A percentile compares a stretch with the other conserved stretches of the same genome.
phyloP scores from a whole-genome alignment of 2,329 filamentous ascomycete genomes.

The Microsporum ferrugineum region DNA sequence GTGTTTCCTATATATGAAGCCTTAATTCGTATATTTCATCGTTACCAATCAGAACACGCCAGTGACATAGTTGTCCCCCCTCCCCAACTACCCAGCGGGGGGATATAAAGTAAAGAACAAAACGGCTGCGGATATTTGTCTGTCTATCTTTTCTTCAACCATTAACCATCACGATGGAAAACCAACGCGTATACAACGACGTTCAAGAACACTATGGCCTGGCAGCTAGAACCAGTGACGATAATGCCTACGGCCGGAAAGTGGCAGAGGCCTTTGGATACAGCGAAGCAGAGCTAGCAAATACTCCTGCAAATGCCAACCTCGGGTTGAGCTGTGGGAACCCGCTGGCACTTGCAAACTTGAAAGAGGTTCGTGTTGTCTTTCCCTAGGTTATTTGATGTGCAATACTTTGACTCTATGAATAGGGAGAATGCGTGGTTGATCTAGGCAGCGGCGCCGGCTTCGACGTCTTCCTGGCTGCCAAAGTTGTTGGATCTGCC shows the following conservation, averaged over 20 bases:
- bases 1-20: not conserved
- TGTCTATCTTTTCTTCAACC: not conserved
- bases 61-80: not conserved
- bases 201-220: slow-evolving; percentile 16
- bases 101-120: not conserved
- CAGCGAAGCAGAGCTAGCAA: slow-evolving; percentile 36
- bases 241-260: slow-evolving; percentile 27
- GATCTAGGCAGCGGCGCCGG: slow-evolving; percentile 49
- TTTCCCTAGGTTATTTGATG: not conserved
- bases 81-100: not conserved
- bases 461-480: slow-evolving; percentile 47
- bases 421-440: slow-evolving; percentile 45
- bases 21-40: not conserved
- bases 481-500: slow-evolving; percentile 37
- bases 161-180: slow-evolving; percentile 9
- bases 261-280: slow-evolving; percentile 47
- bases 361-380: slow-evolving; percentile 30
- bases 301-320: slow-evolving; percentile 40
- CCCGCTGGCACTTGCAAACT: slow-evolving; percentile 39
- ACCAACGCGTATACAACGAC: slow-evolving; percentile 12
- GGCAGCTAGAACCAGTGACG: slow-evolving; percentile 23
- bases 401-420: not conserved
- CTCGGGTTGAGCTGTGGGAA: slow-evolving; percentile 47
- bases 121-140: not conserved
- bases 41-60: not conserved